phyloP scores from a whole-genome alignment of 371 early-diverging fungal species.

The Basidiobolus meristosporus region DNA sequence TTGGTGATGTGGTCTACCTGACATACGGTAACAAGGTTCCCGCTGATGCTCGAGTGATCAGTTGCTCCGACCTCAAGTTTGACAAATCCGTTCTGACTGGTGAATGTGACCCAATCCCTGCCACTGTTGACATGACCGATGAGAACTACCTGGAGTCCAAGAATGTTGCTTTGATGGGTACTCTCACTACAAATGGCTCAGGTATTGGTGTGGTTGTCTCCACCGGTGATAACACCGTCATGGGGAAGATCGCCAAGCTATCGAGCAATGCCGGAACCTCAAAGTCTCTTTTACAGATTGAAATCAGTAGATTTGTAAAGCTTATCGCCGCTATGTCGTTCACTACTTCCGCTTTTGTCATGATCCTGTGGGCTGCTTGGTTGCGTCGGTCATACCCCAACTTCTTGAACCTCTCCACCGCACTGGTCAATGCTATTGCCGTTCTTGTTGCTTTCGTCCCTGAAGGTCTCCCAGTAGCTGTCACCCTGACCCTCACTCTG shows the following conservation, averaged over 20 bases:
- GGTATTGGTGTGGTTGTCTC: slow-evolving; percentile 37
- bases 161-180: slow-evolving; percentile 43
- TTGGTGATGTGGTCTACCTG: slow-evolving; percentile 38
- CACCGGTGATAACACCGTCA: slow-evolving; percentile 35
- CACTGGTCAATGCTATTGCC: slow-evolving; percentile 51
- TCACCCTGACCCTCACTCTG: slow-evolving; percentile 3
- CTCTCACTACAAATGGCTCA: slow-evolving; percentile 34
- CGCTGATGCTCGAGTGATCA: slow-evolving; percentile 39
- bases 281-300: slow-evolving; percentile 37
- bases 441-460: slow-evolving; percentile 46
- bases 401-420: slow-evolving; percentile 25
- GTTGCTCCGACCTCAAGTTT: slow-evolving; percentile 31
- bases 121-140: slow-evolving; percentile 25
- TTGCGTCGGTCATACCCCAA: slow-evolving; percentile 19
- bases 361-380: slow-evolving; percentile 28
- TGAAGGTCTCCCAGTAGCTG: slow-evolving; percentile 63
- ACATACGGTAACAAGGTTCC: slow-evolving; percentile 45
- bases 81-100: slow-evolving; percentile 52
- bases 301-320: slow-evolving; percentile 42
- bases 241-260: slow-evolving; percentile 48
- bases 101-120: slow-evolving; percentile 36
- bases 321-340: slow-evolving; percentile 40
- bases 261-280: slow-evolving; percentile 14
- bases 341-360: slow-evolving; percentile 15
- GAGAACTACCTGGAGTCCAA: slow-evolving; percentile 11